Percentiles rank a stretch among this genome's conserved stretches.
Conservation (phyloP, 192 early-diverging fungal genomes). For the Allomyces javanicus region DNA sequence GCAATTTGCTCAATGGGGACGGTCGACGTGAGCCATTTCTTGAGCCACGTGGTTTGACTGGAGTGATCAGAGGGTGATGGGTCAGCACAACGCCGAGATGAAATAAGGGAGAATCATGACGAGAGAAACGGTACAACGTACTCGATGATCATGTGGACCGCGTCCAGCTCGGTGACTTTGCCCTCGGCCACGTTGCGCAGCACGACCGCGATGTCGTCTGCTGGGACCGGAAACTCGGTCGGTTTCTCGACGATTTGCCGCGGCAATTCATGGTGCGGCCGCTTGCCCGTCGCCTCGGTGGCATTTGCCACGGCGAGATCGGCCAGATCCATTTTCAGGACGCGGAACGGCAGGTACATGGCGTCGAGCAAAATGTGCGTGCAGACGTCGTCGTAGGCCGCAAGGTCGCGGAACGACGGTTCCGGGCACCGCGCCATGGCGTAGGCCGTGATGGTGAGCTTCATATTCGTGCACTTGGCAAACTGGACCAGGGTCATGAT, state of each 20-base stretch:
- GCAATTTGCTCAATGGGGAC: not conserved
- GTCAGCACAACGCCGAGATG: no score
- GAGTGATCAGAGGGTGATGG: no score
- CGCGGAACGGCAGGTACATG: not conserved
- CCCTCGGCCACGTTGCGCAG: not conserved
- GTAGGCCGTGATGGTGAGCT: no score
- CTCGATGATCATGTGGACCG: not conserved
- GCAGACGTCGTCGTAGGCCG: not conserved
- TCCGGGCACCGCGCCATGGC: not conserved
- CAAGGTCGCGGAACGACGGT: not conserved
- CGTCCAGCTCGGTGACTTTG: not conserved
- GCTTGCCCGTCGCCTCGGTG: no score
- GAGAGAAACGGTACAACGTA: not conserved
- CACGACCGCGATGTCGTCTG: not conserved
- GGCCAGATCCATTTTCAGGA: not conserved
- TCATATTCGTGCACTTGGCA: no score
- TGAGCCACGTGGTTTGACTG: not conserved
- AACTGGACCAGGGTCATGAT: no score
- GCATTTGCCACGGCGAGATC: no score
- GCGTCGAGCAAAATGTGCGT: not conserved
- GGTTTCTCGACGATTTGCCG: not conserved
- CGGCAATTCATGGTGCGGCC: no score
- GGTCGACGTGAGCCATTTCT: not conserved
- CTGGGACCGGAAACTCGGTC: not conserved
- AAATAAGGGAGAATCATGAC: no score